These are phyloP conservation scores for Thamnidium elegans DNA, from an alignment of 192 early-diverging fungal species.

Conservation along the genomic window DNA sequence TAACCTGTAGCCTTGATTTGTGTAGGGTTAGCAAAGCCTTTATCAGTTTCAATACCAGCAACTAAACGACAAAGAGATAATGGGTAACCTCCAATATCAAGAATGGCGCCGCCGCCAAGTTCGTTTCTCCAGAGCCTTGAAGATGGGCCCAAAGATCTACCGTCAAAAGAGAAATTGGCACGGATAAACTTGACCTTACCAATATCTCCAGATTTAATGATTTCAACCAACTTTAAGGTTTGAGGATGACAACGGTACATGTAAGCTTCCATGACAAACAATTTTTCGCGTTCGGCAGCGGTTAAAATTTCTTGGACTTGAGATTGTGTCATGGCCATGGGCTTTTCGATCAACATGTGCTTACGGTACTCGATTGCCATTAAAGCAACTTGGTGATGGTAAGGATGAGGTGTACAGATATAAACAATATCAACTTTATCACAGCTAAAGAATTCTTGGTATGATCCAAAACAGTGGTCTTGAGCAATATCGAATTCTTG, in stretches of 20 bases:
- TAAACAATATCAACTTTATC: conserved; percentile 60
- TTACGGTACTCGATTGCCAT: conserved; percentile 54
- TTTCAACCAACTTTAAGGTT: conserved; percentile 19
- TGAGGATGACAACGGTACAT: conserved; percentile 42
- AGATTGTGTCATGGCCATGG: conserved; percentile 33
- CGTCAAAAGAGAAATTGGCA: conserved; percentile 34
- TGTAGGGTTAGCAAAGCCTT: conserved; percentile 14
- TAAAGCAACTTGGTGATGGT: conserved; percentile 55
- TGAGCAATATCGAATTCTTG: conserved; percentile 9
- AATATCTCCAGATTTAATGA: conserved; percentile 21
- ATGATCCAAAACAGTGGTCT: conserved; percentile 33
- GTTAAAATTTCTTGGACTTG: conserved; percentile 29
- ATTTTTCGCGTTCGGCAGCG: conserved; percentile 16
- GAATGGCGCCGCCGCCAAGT: conserved; percentile 32
- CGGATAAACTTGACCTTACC: conserved; percentile 31
- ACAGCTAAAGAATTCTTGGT: conserved; percentile 49
- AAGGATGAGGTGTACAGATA: conserved; percentile 63
- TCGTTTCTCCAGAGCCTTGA: conserved; percentile 35
- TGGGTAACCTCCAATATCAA: conserved; percentile 41
- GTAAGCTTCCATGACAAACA: conserved; percentile 39
- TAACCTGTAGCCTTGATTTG: conserved; percentile 22
- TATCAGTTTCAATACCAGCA: conserved; percentile 19
- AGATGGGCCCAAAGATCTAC: conserved; percentile 11
- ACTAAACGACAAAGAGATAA: conserved; percentile 33
- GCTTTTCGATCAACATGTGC: conserved; percentile 51